Percentiles rank a stretch among this genome's conserved stretches.
Conservation (phyloP, 2,329 filamentous ascomycete species). For the Aphanoascus verrucosus region DNA sequence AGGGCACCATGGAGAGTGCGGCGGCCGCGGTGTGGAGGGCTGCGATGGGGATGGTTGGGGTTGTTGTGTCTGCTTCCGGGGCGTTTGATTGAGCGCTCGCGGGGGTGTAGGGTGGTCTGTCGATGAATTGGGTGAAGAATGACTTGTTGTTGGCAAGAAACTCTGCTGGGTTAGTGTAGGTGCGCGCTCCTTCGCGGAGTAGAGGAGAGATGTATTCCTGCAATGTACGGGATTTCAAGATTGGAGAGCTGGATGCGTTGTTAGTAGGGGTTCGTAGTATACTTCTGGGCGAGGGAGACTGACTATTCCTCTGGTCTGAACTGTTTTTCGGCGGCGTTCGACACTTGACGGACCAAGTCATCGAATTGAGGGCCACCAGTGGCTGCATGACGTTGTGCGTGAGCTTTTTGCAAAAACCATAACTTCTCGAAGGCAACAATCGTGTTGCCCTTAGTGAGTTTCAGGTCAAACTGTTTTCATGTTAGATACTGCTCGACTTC, state of each 20-base stretch:
- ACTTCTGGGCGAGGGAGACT: constrained; percentile 8
- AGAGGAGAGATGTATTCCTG: constrained; percentile 46
- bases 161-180: constrained; percentile 15
- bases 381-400: constrained; percentile 44
- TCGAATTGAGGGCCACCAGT: constrained; percentile 35
- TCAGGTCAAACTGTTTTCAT: constrained; percentile 57
- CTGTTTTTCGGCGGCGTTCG: constrained; percentile 20
- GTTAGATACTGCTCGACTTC: neutral
- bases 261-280: constrained; percentile 8
- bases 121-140: constrained; percentile 37
- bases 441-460: constrained; percentile 85
- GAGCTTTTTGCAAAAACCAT: constrained; percentile 63
- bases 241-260: constrained; percentile 19
- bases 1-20: constrained; percentile 34
- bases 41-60: constrained; percentile 22
- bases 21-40: constrained; percentile 37
- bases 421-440: constrained; percentile 73
- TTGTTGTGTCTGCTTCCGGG: constrained; percentile 2
- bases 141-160: constrained; percentile 14
- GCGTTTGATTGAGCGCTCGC: constrained; percentile 15
- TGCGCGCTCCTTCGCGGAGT: constrained; percentile 14
- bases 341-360: constrained; percentile 31
- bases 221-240: constrained; percentile 29
- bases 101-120: constrained; percentile 21
- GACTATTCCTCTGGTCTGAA: constrained; percentile 24